phyloP scores from a whole-genome alignment of 2,329 filamentous ascomycete species.

The Cladosporium sp. region DNA sequence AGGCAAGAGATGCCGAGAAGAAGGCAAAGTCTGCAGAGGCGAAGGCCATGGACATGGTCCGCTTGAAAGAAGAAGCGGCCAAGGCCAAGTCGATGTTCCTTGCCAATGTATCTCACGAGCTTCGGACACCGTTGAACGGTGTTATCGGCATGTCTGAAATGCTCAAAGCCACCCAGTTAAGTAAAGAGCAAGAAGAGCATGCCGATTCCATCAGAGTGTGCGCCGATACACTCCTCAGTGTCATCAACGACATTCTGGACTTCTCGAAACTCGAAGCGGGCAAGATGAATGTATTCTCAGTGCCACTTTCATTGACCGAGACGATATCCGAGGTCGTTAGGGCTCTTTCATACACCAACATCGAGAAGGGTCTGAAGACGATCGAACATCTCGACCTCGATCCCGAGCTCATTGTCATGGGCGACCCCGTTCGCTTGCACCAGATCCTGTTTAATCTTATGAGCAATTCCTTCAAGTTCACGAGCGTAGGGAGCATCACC shows the following conservation, averaged over 20 bases:
- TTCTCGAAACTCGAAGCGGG: constrained; percentile 50
- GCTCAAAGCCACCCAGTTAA: constrained; percentile 53
- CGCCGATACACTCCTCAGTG: constrained; percentile 50
- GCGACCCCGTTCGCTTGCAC: constrained; percentile 48
- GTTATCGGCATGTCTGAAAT: constrained; percentile 57
- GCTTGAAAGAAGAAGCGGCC: constrained; percentile 75
- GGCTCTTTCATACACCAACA: constrained; percentile 59
- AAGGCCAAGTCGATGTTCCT: constrained; percentile 77
- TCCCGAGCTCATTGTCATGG: constrained; percentile 48
- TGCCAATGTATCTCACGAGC: constrained; percentile 53
- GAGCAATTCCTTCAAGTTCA: constrained; percentile 92
- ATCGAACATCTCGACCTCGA: constrained; percentile 54
- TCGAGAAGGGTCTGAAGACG: constrained; percentile 55
- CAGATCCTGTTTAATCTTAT: constrained; percentile 70
- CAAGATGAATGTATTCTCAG: constrained; percentile 57
- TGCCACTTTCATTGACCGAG: constrained; percentile 47
- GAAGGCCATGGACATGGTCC: constrained; percentile 71
- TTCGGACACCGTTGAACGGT: constrained; percentile 53
- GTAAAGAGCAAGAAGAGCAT: constrained; percentile 56
- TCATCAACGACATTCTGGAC: constrained; percentile 51
- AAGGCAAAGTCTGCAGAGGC: constrained; percentile 74
- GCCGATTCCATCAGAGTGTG: constrained; percentile 62
- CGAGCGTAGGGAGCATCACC: constrained; percentile 77
- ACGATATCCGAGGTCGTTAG: constrained; percentile 61
- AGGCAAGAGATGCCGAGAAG: constrained; percentile 67